Percentiles rank a stretch among this genome's conserved stretches.
phyloP scores from a whole-genome alignment of 2,329 filamentous ascomycete genomes.

The Fusarium sp. region DNA sequence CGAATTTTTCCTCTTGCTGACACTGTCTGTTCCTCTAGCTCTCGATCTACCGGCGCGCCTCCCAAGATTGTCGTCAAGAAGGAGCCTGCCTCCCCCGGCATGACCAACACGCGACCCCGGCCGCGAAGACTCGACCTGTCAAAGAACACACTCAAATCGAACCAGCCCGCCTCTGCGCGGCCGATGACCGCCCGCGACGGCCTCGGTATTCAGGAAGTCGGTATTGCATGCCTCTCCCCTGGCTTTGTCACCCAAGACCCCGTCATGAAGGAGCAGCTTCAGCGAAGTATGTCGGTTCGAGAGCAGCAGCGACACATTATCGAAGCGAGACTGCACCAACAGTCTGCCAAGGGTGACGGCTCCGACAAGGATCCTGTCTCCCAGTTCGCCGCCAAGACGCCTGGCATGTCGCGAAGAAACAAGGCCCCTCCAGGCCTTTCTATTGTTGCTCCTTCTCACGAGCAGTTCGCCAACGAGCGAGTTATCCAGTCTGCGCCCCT shows the following conservation, averaged over 20 bases:
- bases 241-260: constrained; percentile 97
- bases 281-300: constrained; percentile 89
- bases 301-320: constrained; percentile 96
- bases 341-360: constrained; percentile 78
- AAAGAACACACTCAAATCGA: constrained; percentile 63
- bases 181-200: constrained; percentile 82
- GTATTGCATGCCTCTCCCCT: constrained; percentile 90
- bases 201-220: constrained; percentile 87
- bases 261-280: constrained; percentile 93
- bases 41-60: constrained; percentile 51
- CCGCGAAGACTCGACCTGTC: constrained; percentile 81
- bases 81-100: constrained; percentile 86
- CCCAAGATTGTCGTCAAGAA: constrained; percentile 96
- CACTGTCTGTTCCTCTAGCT: constrained; percentile 8
- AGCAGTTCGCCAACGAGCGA: constrained; percentile 90
- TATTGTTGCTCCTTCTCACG: constrained; percentile 92
- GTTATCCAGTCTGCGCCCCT: constrained; percentile 97
- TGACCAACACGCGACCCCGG: constrained; percentile 75
- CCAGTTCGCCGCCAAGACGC: constrained; percentile 71
- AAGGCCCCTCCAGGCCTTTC: constrained; percentile 88
- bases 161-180: constrained; percentile 67
- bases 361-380: constrained; percentile 62
- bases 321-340: constrained; percentile 87
- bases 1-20: constrained; percentile 26
- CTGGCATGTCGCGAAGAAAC: constrained; percentile 74